Evolutionary conservation across 768 basidiomycete species (phyloP).

Genomic region (Panellus pusillus): DNA sequence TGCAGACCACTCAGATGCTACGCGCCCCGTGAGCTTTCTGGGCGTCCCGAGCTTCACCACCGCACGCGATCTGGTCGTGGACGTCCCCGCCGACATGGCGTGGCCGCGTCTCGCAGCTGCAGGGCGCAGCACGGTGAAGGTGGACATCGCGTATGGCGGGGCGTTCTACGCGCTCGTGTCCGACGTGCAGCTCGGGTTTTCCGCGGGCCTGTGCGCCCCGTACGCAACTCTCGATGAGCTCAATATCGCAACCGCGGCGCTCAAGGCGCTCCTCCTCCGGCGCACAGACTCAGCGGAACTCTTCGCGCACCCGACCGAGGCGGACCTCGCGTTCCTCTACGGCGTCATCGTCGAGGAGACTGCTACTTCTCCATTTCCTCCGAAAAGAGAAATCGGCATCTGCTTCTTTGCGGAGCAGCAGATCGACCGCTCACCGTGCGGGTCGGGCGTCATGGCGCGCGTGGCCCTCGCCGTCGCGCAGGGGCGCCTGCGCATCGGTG

Average conservation of each 20-base stretch:
- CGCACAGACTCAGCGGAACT: constrained; percentile 26
- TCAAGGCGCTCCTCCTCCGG: constrained; percentile 27
- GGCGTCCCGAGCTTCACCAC: constrained; percentile 38
- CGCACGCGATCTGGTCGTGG: constrained; percentile 26
- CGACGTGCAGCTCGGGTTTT: constrained; percentile 35
- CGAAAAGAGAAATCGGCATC: constrained; percentile 23
- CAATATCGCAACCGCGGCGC: constrained; percentile 29
- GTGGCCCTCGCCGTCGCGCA: constrained; percentile 37
- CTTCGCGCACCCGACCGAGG: constrained; percentile 31
- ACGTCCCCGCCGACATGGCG: constrained; percentile 27
- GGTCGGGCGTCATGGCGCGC: constrained; percentile 39
- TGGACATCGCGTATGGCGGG: constrained; percentile 40
- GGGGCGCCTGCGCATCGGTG: constrained; percentile 26
- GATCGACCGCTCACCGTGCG: constrained; percentile 40
- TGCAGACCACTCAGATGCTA: constrained; percentile 27
- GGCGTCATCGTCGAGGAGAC: constrained; percentile 38
- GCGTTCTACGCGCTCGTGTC: constrained; percentile 41
- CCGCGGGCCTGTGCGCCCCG: constrained; percentile 20
- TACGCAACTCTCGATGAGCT: constrained; percentile 22
- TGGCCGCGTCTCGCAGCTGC: constrained; percentile 27
- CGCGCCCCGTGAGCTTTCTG: constrained; percentile 32
- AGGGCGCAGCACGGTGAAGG: constrained; percentile 19
- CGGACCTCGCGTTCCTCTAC: constrained; percentile 37
- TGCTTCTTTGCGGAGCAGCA: constrained; percentile 42
- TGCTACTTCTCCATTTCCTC: background rate